A percentile compares a stretch with the other conserved stretches of the same genome.
phyloP scores from a whole-genome alignment of 495 filamentous ascomycete species.

The Tuber aestivum region DNA sequence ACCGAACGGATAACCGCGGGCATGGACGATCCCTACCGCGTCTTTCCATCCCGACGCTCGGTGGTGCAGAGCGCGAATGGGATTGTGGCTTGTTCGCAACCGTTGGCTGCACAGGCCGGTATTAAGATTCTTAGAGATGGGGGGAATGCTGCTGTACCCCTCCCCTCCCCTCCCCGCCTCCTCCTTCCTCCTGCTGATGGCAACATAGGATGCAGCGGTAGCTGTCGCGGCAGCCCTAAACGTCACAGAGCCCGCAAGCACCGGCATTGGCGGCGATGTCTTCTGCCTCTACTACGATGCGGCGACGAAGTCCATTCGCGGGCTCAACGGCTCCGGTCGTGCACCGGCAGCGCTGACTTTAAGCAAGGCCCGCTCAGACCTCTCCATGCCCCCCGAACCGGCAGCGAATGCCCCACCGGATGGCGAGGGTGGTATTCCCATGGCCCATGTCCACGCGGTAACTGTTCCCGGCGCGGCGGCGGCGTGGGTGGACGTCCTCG shows the following conservation, averaged over 20 bases:
- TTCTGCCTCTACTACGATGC: constrained; percentile 93
- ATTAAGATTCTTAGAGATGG: constrained; percentile 75
- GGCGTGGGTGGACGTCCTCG: constrained; percentile 89
- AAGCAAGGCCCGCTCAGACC: constrained; percentile 59
- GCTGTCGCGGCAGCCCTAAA: constrained; percentile 85
- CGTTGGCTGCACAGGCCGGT: constrained; percentile 81
- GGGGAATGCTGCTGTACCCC: constrained; percentile 73
- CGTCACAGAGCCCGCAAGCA: constrained; percentile 86
- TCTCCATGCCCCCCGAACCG: constrained; percentile 47
- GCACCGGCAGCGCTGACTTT: constrained; percentile 64
- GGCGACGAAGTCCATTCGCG: constrained; percentile 69
- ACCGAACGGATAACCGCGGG: not conserved
- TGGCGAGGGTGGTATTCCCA: constrained; percentile 54
- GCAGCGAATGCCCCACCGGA: not conserved
- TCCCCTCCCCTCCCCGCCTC: not conserved
- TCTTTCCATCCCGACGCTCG: constrained; percentile 79
- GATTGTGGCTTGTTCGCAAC: constrained; percentile 86
- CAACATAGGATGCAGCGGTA: constrained; percentile 78
- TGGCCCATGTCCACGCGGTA: constrained; percentile 69
- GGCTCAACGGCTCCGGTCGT: constrained; percentile 86
- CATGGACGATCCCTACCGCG: constrained; percentile 20
- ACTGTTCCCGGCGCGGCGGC: constrained; percentile 88
- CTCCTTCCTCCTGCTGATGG: constrained; percentile 10
- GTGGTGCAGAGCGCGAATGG: constrained; percentile 90
- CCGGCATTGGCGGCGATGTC: constrained; percentile 97